Evolutionary conservation across 306 rosid species (phyloP), one percentile per base, ranked within the genome.

Genomic region (Sechiopsis laciniata): DNA sequence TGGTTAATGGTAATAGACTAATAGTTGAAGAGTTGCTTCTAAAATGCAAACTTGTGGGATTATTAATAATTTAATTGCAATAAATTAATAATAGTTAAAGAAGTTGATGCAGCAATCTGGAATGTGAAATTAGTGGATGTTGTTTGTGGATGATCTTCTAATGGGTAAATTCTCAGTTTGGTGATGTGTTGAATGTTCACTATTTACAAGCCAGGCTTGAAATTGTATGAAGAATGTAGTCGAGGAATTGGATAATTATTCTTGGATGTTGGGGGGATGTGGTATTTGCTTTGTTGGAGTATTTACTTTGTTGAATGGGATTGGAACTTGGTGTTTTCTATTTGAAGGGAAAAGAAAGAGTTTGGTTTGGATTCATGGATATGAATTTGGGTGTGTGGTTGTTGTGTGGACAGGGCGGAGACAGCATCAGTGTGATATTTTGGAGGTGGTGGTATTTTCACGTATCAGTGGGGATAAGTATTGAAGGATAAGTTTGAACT

Each of bases 381-480:
- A 65, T 75, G 96, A 93, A 83, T 42, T 83, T 91, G 89, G 97
- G 87, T 85, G 77, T 87, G 87, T 88, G 93, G 96, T 88, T 94
- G 91, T 90, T 79, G 86, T 95, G 86, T 95, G 99, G 97, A 89
- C 99, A 91, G 99, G 99, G 84, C 85, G 96, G 85, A 86, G 84
- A 77, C 90, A 68, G 88, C 82, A 72, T 83, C 86, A 2, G 84
- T 83, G 85, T 81, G 79, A 81, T 62, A 62, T 85, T 91, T 84
- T 85, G 79, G 86, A 84, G 77, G 90, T 82, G 84, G 90, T 90
- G 88, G 80, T 77, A 77, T 83, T 81, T 79, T 62, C 69, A 82
- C 92, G 71, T 84, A 82, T 84, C 95, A 79, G 78, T 86, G 82
- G 90, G 83, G 75, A 83, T 91, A 76, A 88, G 87, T 79, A 81